Base-by-base conservation (phyloP, 495 filamentous ascomycete species). In the Aspergillus cavernicola region DNA sequence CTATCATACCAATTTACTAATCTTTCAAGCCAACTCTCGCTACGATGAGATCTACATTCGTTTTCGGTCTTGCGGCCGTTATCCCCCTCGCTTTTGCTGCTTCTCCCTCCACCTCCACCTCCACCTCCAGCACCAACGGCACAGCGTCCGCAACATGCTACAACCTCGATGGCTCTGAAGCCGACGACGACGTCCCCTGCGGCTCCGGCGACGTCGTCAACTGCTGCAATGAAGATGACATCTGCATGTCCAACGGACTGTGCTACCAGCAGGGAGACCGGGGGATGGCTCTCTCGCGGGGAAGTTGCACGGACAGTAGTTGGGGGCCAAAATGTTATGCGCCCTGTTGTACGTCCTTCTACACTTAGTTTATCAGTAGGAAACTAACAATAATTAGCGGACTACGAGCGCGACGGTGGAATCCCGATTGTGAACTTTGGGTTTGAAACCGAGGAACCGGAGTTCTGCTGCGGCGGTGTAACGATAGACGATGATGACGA, bases 211-310 rank as follows among this genome's bases (percentile, higher is more conserved):
- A 31, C 8, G 38, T 28, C 7, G 26, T 35, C 23, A 57, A 57
- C 42, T 57, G 55, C 48, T 52, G 55, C 42, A 44, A 57, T 28
- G 29, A 6, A 2, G 22, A 29, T 12, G 55, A 57, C 37, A 32
- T 57, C 13, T 57, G 55, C 33, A 9, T 57, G 18, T 47, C 48
- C 19, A 47, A 57, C 22, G 55, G 55, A 1, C 42, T 57, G 1
- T 57, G 55, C 41, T 57, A 47, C 22, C 33, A 47, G 19, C 55
- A 57, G 19, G 42, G 48, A 0, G 9, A n/a, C 12, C 41, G 41
- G 7, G 41, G 47, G 13, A 32, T 51, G 31, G 50, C 15, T 36
- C 33, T 53, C 1, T 45, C 32, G 7, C 31, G 50, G 22, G 50
- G 50, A 18, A 46, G 29, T 11, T 53, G 50, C 16, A 39, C 50